Evolutionary conservation across 371 early-diverging fungal genomes (phyloP).

Genomic region (Syncephalastrum racemosum): DNA sequence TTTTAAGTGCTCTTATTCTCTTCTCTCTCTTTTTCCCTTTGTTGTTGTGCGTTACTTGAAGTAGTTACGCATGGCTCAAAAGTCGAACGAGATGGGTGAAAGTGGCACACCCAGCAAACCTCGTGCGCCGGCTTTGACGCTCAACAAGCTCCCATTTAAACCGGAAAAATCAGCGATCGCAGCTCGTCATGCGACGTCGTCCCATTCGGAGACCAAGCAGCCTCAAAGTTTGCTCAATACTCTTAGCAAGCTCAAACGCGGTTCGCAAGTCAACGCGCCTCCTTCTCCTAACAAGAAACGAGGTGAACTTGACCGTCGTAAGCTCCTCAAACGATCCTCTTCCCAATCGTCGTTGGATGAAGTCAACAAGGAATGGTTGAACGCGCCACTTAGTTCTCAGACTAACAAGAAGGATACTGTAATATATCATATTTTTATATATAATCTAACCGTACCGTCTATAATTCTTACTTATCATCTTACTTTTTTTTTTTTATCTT

Average conservation of each 20-base stretch:
- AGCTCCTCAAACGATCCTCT: constrained; percentile 24
- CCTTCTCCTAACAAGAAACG: constrained; percentile 4
- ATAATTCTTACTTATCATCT: not conserved
- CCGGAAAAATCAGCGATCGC: not conserved
- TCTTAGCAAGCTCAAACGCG: not conserved
- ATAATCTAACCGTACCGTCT: not conserved
- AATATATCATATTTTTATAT: not conserved
- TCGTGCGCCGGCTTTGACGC: not conserved
- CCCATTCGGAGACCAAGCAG: not conserved
- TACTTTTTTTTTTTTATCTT: not conserved
- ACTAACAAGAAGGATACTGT: constrained; percentile 12
- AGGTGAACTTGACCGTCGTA: constrained; percentile 1
- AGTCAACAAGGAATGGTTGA: constrained; percentile 33
- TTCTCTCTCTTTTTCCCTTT: too few species aligned
- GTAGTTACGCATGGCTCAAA: not conserved
- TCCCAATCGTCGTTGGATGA: constrained; percentile 29
- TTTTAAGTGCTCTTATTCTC: too few species aligned
- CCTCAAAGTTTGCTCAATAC: constrained; percentile 4
- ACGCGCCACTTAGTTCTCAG: constrained; percentile 15
- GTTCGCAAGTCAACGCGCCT: not conserved
- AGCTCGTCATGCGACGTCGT: too few species aligned
- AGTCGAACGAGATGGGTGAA: constrained; percentile 1
- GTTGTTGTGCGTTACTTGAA: too few species aligned
- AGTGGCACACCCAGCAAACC: not conserved
- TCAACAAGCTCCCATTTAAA: not conserved